These are phyloP conservation scores for Gossypium trilobum DNA, from an alignment of 441 rosid species.

Conservation along the genomic window DNA sequence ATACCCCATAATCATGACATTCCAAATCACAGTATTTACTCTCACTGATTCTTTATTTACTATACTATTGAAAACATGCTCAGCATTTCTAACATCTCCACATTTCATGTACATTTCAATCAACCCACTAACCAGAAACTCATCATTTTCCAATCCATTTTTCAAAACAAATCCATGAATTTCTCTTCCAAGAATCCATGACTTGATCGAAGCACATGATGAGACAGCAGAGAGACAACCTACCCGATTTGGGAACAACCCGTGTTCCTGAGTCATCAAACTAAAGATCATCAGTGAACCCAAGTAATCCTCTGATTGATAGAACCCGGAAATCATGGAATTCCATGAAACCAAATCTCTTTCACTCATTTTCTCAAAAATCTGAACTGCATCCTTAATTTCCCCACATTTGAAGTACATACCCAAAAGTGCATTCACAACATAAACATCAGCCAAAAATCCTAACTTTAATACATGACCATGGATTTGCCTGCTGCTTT, in stretches of 20 bases:
- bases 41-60: conserved; percentile 11
- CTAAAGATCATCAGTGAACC: conserved; percentile 26
- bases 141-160: conserved; percentile 22
- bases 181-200: conserved; percentile 28
- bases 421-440: conserved; percentile 28
- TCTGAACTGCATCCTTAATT: conserved; percentile 20
- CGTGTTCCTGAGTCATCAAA: conserved; percentile 23
- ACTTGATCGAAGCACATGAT: conserved; percentile 25
- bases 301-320: conserved; percentile 18
- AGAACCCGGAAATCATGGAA: conserved; percentile 34
- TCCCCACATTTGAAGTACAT: conserved; percentile 29
- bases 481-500: conserved; percentile 27
- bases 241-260: conserved; percentile 22
- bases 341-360: conserved; percentile 37
- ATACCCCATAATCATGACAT: conserved; percentile 37
- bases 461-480: conserved; percentile 34
- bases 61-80: conserved; percentile 22
- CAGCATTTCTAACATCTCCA: conserved; percentile 26
- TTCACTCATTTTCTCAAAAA: conserved; percentile 29
- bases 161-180: conserved; percentile 32
- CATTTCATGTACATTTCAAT: conserved; percentile 41
- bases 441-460: conserved; percentile 21
- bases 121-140: conserved; percentile 28
- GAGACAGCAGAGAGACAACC: conserved; percentile 33
- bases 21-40: conserved; percentile 31